Conservation (phyloP, 305 asterid genomes). For the Fraxinus ornus region DNA sequence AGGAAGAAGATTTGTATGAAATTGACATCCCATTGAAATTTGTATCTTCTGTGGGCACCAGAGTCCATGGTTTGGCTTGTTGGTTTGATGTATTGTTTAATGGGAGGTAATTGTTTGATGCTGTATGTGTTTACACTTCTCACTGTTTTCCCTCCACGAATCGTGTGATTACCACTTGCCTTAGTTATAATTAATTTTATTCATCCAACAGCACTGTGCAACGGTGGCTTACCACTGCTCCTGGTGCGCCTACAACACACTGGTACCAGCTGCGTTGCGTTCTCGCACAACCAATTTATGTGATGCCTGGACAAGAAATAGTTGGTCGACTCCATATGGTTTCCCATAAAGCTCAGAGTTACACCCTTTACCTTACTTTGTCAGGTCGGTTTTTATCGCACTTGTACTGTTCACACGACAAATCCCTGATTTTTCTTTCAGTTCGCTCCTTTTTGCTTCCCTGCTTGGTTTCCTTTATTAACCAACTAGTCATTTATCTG, state of each 20-base stretch:
- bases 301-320: slow-evolving; percentile 98
- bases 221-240: slow-evolving; percentile 97
- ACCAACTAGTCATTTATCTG: not conserved
- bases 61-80: slow-evolving; percentile 97
- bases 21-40: slow-evolving; percentile 82
- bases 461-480: slow-evolving; percentile 20
- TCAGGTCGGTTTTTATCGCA: slow-evolving; percentile 49
- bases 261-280: slow-evolving; percentile 99
- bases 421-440: not conserved
- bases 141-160: not conserved
- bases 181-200: slow-evolving; percentile 23
- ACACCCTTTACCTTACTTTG: slow-evolving; percentile 76
- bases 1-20: slow-evolving; percentile 97
- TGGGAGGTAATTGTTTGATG: slow-evolving; percentile 65
- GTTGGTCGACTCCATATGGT: slow-evolving; percentile 86
- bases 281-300: slow-evolving; percentile 87
- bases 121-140: not conserved
- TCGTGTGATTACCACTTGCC: not conserved
- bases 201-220: slow-evolving; percentile 66
- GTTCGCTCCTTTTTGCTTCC: not conserved
- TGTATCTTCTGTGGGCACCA: slow-evolving; percentile 73
- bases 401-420: not conserved
- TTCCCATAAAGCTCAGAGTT: slow-evolving; percentile 97
- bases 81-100: slow-evolving; percentile 97
- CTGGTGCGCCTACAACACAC: slow-evolving; percentile 96